Evolutionary conservation across 495 filamentous ascomycete genomes (phyloP).

Genomic region (Diplogelasinospora grovesii): DNA sequence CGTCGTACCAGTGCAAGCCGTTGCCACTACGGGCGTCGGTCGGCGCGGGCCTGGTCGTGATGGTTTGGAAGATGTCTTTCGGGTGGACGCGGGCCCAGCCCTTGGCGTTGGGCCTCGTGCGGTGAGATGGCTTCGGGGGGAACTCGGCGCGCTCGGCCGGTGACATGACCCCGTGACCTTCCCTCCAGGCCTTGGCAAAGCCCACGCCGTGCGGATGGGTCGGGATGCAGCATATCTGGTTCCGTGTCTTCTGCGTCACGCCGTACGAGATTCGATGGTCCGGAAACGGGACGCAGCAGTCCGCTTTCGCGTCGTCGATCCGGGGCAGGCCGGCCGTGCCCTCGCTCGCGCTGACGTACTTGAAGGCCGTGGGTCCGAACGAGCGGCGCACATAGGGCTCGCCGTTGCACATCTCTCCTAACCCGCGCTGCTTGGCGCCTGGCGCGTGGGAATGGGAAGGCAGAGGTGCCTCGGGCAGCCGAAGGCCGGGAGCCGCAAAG

Average conservation of each 20-base stretch:
- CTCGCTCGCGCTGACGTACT: constrained; percentile 41
- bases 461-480: constrained; percentile 44
- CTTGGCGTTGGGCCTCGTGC: constrained; percentile 15
- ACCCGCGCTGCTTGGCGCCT: constrained; percentile 11
- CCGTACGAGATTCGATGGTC: constrained; percentile 51
- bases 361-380: constrained; percentile 49
- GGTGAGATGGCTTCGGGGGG: constrained; percentile 7
- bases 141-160: constrained; percentile 29
- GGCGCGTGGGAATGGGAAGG: constrained; percentile 56
- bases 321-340: constrained; percentile 52
- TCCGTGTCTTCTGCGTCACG: constrained; percentile 21
- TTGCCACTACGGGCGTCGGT: constrained; percentile 42
- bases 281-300: constrained; percentile 50
- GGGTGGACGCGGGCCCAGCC: constrained; percentile 49
- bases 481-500: constrained; percentile 55
- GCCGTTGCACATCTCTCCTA: constrained; percentile 58
- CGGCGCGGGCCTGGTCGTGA: constrained; percentile 42
- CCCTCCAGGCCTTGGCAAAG: constrained; percentile 37
- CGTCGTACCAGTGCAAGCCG: constrained; percentile 55
- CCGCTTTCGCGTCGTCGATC: constrained; percentile 48
- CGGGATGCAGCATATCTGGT: constrained; percentile 36
- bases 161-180: constrained; percentile 33
- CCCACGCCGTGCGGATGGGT: constrained; percentile 38
- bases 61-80: constrained; percentile 46
- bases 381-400: constrained; percentile 48